Percentiles rank a stretch among this genome's conserved stretches.
Conservation (phyloP, 179 eudicot species). For the Spinacia oleracea region DNA sequence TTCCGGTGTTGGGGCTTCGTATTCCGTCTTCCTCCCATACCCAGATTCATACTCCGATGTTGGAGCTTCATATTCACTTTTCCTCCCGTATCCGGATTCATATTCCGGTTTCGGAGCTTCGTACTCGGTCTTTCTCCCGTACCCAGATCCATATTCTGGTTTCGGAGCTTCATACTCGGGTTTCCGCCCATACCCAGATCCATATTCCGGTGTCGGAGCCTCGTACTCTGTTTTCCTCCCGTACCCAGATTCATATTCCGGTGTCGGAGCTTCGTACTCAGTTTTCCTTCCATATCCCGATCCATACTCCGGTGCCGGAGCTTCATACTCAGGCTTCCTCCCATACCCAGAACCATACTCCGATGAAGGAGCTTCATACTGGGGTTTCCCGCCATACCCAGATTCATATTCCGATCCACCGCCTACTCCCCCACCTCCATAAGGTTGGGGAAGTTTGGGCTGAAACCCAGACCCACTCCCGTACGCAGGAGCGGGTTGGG, state of each 20-base stretch:
- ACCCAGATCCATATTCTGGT: slow-evolving; percentile 35
- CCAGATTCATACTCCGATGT: slow-evolving; percentile 26
- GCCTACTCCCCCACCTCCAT: slow-evolving; percentile 6
- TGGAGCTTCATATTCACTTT: slow-evolving; percentile 9
- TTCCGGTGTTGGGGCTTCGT: slow-evolving; percentile 32
- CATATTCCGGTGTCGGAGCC: slow-evolving; percentile 30
- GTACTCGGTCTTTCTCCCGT: slow-evolving; percentile 16
- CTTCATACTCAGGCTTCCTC: slow-evolving; percentile 27
- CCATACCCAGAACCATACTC: slow-evolving; percentile 37
- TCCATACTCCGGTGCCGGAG: slow-evolving; percentile 27
- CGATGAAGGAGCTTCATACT: slow-evolving; percentile 13
- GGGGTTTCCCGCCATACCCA: slow-evolving; percentile 22
- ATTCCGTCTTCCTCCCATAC: slow-evolving; percentile 24
- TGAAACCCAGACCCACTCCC: slow-evolving; percentile 23
- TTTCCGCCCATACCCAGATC: slow-evolving; percentile 47
- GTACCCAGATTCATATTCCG: slow-evolving; percentile 34
- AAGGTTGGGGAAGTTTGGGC: slow-evolving; percentile 25
- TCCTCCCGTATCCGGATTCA: slow-evolving; percentile 43
- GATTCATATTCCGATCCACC: slow-evolving; percentile 6
- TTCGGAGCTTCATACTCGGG: slow-evolving; percentile 19
- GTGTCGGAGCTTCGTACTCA: slow-evolving; percentile 24
- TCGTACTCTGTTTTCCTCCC: slow-evolving; percentile 36
- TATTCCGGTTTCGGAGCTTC: slow-evolving; percentile 17
- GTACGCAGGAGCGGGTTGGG: slow-evolving; percentile 33
- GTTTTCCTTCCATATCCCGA: slow-evolving; percentile 33